These are phyloP conservation scores for Ajuga chamaepitys DNA, from an alignment of 257 asterid species.

Conservation along the genomic window DNA sequence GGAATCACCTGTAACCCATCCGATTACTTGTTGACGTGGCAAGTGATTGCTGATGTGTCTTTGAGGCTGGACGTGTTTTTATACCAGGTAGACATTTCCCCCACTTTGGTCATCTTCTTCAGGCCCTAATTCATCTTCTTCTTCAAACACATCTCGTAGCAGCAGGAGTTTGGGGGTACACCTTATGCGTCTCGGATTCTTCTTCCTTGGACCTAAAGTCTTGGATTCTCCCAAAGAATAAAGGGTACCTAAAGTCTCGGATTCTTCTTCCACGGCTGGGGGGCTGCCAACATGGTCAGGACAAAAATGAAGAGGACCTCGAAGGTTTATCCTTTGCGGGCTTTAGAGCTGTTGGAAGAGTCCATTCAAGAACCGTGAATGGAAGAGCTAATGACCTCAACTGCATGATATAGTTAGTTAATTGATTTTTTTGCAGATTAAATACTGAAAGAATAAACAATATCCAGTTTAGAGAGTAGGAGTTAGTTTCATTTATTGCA, in stretches of 20 bases:
- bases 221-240: constrained; percentile 60
- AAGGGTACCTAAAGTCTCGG: no score
- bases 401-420: constrained; percentile 46
- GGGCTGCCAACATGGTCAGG: constrained; percentile 39
- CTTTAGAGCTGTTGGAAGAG: constrained; percentile 90
- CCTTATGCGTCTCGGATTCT: constrained; percentile 97
- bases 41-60: no score
- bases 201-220: constrained; percentile 99
- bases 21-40: no score
- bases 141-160: no score
- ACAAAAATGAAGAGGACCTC: constrained; percentile 42
- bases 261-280: constrained; percentile 59
- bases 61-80: no score
- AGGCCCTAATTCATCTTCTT: no score
- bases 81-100: no score
- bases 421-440: neutral
- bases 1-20: no score
- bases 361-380: constrained; percentile 98
- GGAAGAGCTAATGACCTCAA: constrained; percentile 98
- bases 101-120: no score
- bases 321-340: constrained; percentile 52
- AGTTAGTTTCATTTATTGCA: neutral
- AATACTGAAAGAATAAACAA: constrained; percentile 8
- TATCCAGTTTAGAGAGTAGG: neutral
- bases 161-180: no score